Base-by-base conservation (phyloP, 2,329 filamentous ascomycete genomes). In the Colletotrichum nymphaeae region DNA sequence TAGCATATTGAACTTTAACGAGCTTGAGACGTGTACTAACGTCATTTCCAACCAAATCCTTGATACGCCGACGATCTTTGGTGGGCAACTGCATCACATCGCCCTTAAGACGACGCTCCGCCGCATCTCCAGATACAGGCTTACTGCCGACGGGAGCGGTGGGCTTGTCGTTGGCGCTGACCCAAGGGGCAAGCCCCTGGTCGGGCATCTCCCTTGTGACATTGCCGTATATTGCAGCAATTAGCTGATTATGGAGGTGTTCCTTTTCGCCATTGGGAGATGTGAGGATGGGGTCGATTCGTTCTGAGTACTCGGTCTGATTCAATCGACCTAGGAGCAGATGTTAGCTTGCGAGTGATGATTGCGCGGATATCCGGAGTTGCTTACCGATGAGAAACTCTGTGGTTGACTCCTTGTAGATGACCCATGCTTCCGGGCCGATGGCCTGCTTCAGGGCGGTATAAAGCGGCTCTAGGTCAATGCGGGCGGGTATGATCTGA, bases 51-150 rank as follows among this genome's bases (percentile, higher is more conserved):
- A 82, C 84, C 42, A 93, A 81, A 75, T 93, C 91, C 77, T 93
- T 93, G 78, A 93, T 89, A 71, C 91, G 87, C 81, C 91, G 85
- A 75, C 92, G 86, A 78, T 93, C 91, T 76, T 90, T 86, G 70
- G 86, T 90, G n/a, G 90, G 91, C 57, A 93, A 85, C 78, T 92
- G 90, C 92, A 93, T 93, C 73, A 93, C 90, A 78, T 93, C 91
- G 76, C 88, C 90, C 83, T 93, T 93, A 62, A 93, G 81, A 76
- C 88, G 87, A 77, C 91, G 86, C 81, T 93, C 91, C 46, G 89
- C 87, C 42, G 91, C 90, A 85, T 93, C 91, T 32, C 90, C 90
- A 32, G 88, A 90, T 59, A 90, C 87, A 26, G 90, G 89, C 79
- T 93, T 93, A 76, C 85, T 88, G 75, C 88, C 88, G 37, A 88